These are phyloP conservation scores for Primulina huaijiensis DNA, from an alignment of 257 asterid species.

Conservation along the genomic window DNA sequence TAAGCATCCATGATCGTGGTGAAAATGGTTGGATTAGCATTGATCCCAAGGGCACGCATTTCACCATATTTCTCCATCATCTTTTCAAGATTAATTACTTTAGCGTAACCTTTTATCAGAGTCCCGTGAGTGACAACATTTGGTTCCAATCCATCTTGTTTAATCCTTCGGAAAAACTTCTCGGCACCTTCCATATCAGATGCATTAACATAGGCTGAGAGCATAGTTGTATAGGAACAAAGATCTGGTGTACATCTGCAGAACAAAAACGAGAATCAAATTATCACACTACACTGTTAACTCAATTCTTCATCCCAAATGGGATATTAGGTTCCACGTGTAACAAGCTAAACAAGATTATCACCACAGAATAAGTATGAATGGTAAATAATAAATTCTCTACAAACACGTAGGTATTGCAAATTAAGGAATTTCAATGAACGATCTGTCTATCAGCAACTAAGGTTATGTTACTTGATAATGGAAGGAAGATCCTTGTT, in stretches of 20 bases:
- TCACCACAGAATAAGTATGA: too few relatives aligned
- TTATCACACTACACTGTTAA: too few relatives aligned
- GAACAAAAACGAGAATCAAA: conserved; percentile 12
- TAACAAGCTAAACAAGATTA: background rate
- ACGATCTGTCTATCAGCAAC: background rate
- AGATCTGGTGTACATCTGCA: conserved; percentile 82
- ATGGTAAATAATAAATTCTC: background rate
- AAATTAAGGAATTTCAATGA: background rate
- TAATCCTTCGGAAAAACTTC: conserved; percentile 74
- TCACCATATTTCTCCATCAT: conserved; percentile 80
- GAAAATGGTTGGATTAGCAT: conserved; percentile 59
- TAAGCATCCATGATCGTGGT: conserved; percentile 93
- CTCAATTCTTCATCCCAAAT: background rate
- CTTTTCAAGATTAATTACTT: conserved; percentile 58
- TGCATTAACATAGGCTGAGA: conserved; percentile 79
- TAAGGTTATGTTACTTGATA: background rate
- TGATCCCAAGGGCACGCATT: conserved; percentile 62
- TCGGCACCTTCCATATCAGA: conserved; percentile 95
- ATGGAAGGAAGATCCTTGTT: background rate
- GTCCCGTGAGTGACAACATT: conserved; percentile 73
- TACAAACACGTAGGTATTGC: too few relatives aligned
- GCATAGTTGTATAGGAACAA: conserved; percentile 86
- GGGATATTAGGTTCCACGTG: background rate
- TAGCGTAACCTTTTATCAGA: conserved; percentile 84
- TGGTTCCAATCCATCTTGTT: conserved; percentile 70